Conservation (phyloP, 164 flowering plant genomes). For the Magnolia officinalis region DNA sequence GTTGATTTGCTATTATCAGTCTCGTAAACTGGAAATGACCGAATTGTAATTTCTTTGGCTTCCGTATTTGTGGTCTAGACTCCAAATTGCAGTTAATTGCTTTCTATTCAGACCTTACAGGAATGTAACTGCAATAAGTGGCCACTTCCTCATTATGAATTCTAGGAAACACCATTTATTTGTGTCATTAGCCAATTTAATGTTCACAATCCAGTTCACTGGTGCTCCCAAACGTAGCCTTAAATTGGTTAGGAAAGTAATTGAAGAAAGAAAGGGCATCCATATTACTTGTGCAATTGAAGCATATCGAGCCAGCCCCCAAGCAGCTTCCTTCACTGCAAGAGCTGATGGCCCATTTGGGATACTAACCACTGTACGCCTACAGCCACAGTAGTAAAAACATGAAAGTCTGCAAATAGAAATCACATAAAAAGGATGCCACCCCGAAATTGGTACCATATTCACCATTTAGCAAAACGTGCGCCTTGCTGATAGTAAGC, state of each 20-base stretch:
- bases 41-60: too few species aligned
- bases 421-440: background rate
- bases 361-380: slow-evolving; percentile 21
- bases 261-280: background rate
- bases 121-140: too few species aligned
- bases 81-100: too few species aligned
- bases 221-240: background rate
- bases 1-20: too few species aligned
- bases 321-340: slow-evolving; percentile 21
- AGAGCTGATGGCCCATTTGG: slow-evolving; percentile 20
- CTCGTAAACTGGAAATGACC: too few species aligned
- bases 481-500: slow-evolving; percentile 23
- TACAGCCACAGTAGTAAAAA: background rate
- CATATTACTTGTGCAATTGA: slow-evolving; percentile 10
- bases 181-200: too few species aligned
- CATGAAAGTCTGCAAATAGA: background rate
- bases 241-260: background rate
- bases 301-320: slow-evolving; percentile 24
- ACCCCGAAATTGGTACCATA: background rate
- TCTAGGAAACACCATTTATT: too few species aligned
- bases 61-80: too few species aligned
- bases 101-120: too few species aligned
- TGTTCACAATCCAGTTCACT: too few species aligned
- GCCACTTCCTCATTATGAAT: too few species aligned
- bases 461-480: slow-evolving; percentile 21